These are phyloP conservation scores for Rhizopogon vesiculosus DNA, from an alignment of 768 basidiomycete genomes.

Conservation along the genomic window DNA sequence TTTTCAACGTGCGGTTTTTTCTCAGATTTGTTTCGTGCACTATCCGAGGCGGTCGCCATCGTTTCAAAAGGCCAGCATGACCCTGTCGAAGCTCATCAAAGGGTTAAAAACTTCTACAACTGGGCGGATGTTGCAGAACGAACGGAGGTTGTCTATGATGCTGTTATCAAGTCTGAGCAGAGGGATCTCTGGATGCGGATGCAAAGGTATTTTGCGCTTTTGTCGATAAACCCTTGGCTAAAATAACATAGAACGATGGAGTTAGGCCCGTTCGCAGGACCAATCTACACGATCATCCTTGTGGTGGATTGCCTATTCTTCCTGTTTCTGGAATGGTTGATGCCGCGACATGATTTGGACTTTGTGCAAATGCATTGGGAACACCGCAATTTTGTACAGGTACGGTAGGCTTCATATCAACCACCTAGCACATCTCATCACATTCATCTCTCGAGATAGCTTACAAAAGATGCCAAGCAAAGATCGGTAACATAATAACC, in stretches of 20 bases:
- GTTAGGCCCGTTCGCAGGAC: slow-evolving; percentile 76
- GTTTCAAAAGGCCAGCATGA: slow-evolving; percentile 68
- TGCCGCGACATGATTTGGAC: slow-evolving; percentile 75
- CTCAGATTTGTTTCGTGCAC: slow-evolving; percentile 78
- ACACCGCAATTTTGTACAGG: slow-evolving; percentile 27
- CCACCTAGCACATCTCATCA: neutral
- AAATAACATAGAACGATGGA: slow-evolving; percentile 57
- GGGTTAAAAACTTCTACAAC: slow-evolving; percentile 78
- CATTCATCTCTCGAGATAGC: neutral
- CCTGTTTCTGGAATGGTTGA: slow-evolving; percentile 76
- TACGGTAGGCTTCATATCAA: slow-evolving; percentile 8
- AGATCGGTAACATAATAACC: neutral
- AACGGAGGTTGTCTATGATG: slow-evolving; percentile 79
- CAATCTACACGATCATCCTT: slow-evolving; percentile 84
- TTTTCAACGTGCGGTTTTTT: neutral
- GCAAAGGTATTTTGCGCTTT: slow-evolving; percentile 45
- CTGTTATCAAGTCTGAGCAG: slow-evolving; percentile 55
- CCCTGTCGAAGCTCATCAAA: slow-evolving; percentile 69
- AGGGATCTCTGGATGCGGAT: slow-evolving; percentile 79
- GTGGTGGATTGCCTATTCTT: slow-evolving; percentile 90
- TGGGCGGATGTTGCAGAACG: slow-evolving; percentile 79
- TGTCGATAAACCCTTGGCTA: neutral
- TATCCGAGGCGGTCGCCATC: slow-evolving; percentile 73
- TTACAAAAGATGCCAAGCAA: slow-evolving; percentile 8
- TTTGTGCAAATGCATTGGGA: slow-evolving; percentile 68